Conservation (phyloP, 352 stramenopile genomes). For the Ophiocytium majus region DNA sequence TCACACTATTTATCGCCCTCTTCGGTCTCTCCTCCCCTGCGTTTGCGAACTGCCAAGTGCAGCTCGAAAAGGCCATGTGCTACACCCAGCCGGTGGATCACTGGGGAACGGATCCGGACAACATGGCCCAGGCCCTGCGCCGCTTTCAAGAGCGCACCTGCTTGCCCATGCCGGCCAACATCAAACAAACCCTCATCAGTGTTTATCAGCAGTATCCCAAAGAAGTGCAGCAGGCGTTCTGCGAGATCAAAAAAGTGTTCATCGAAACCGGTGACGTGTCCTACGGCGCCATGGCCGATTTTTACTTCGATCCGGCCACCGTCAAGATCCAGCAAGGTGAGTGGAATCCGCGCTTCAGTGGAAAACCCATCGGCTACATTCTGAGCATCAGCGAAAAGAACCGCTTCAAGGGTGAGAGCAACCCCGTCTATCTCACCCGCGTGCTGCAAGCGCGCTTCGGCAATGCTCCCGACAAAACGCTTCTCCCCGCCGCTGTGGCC, state of each 20-base stretch:
- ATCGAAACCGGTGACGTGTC: neutral
- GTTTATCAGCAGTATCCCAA: slow-evolving; percentile 6
- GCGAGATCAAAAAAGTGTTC: slow-evolving; percentile 15
- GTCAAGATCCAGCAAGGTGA: neutral
- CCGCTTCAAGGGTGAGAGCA: neutral
- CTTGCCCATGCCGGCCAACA: neutral
- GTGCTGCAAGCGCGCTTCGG: neutral
- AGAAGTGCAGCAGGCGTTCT: neutral
- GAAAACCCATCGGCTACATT: neutral
- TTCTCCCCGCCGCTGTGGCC: neutral
- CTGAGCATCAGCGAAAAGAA: neutral
- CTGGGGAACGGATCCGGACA: slow-evolving; percentile 3
- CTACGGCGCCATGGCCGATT: slow-evolving; percentile 4
- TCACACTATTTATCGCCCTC: too few species aligned
- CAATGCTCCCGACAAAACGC: neutral
- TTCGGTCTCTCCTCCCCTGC: neutral
- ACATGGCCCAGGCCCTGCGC: neutral
- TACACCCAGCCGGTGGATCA: neutral
- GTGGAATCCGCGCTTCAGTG: slow-evolving; percentile 11
- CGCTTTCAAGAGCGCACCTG: neutral
- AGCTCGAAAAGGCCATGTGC: slow-evolving; percentile 5
- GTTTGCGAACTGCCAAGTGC: neutral
- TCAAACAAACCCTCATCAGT: slow-evolving; percentile 11
- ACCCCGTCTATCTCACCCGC: neutral
- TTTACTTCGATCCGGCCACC: slow-evolving; percentile 8